Conservation (phyloP, 164 flowering plant species). For the Tetrastigma voinierianum region DNA sequence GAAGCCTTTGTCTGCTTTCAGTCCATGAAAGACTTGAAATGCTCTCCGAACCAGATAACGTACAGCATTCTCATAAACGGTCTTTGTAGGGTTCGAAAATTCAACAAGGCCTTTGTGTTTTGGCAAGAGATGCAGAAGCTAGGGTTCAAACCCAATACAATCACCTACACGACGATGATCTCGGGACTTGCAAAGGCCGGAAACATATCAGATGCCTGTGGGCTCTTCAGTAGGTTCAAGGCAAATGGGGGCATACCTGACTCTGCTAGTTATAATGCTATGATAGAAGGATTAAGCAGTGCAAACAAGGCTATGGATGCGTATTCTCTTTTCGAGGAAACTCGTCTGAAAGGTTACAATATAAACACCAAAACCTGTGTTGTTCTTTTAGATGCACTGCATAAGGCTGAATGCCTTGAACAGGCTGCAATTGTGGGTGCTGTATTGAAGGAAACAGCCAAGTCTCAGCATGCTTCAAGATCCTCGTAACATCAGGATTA, state of each 20-base stretch:
- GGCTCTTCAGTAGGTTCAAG: slow-evolving; percentile 68
- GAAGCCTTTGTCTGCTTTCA: slow-evolving; percentile 91
- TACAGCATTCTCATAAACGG: slow-evolving; percentile 87
- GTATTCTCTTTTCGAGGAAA: slow-evolving; percentile 71
- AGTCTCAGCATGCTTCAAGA: slow-evolving; percentile 77
- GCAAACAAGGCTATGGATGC: slow-evolving; percentile 70
- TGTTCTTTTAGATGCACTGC: slow-evolving; percentile 75
- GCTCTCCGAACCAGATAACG: slow-evolving; percentile 62
- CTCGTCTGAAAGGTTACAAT: slow-evolving; percentile 61
- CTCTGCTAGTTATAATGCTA: slow-evolving; percentile 73
- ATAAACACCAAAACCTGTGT: slow-evolving; percentile 72
- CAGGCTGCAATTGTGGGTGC: slow-evolving; percentile 95
- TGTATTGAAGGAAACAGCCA: slow-evolving; percentile 75
- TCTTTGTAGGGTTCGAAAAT: slow-evolving; percentile 71
- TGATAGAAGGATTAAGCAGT: slow-evolving; percentile 77
- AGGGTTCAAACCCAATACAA: slow-evolving; percentile 59
- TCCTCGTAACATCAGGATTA: slow-evolving; percentile 23
- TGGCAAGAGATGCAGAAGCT: slow-evolving; percentile 93
- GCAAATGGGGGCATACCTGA: slow-evolving; percentile 76
- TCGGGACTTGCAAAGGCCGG: slow-evolving; percentile 89
- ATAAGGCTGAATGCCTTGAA: slow-evolving; percentile 82
- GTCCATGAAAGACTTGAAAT: slow-evolving; percentile 78
- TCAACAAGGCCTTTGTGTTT: slow-evolving; percentile 91
- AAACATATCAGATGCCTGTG: slow-evolving; percentile 59
- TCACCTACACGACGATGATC: slow-evolving; percentile 85